A percentile compares a stretch with the other conserved stretches of the same genome.
Conservation (phyloP, 352 stramenopile species). For the Pythium phragmiticola region DNA sequence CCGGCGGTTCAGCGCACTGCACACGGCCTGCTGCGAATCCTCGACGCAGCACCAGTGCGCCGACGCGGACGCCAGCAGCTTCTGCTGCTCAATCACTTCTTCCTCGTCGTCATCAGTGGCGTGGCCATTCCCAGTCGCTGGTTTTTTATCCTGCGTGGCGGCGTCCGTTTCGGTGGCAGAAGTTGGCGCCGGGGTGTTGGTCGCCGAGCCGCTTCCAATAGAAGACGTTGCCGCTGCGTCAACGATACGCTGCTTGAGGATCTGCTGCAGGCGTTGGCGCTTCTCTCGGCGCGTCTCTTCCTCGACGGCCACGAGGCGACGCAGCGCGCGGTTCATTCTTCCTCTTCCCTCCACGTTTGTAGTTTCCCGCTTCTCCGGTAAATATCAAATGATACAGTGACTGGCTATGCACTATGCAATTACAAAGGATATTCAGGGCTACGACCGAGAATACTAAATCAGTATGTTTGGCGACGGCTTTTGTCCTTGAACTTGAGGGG, state of each 20-base stretch:
- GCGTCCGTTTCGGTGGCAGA: not conserved
- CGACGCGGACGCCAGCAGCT: constrained; percentile 50
- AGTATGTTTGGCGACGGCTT: constrained; percentile 4
- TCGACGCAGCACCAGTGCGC: constrained; percentile 64
- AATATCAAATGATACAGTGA: constrained; percentile 20
- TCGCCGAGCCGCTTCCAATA: not conserved
- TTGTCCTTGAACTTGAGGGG: constrained; percentile 15
- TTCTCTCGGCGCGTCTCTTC: constrained; percentile 37
- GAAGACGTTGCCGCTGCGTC: constrained; percentile 10
- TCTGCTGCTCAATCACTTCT: constrained; percentile 53
- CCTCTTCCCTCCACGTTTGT: not conserved
- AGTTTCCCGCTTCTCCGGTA: constrained; percentile 1
- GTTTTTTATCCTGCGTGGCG: not conserved
- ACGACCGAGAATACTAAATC: not conserved
- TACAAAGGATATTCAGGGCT: not conserved
- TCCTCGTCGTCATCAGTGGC: constrained; percentile 42
- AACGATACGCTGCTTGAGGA: constrained; percentile 26
- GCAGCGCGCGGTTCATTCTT: constrained; percentile 33
- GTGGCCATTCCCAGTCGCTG: not conserved
- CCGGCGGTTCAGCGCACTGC: constrained; percentile 59
- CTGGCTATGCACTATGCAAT: not conserved
- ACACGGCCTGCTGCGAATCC: constrained; percentile 75
- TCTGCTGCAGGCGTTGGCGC: constrained; percentile 30
- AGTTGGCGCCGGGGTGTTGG: not conserved
- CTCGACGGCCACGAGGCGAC: constrained; percentile 35